These are phyloP conservation scores for Linnemannia elongata DNA, from an alignment of 192 early-diverging fungal species.

Conservation along the genomic window DNA sequence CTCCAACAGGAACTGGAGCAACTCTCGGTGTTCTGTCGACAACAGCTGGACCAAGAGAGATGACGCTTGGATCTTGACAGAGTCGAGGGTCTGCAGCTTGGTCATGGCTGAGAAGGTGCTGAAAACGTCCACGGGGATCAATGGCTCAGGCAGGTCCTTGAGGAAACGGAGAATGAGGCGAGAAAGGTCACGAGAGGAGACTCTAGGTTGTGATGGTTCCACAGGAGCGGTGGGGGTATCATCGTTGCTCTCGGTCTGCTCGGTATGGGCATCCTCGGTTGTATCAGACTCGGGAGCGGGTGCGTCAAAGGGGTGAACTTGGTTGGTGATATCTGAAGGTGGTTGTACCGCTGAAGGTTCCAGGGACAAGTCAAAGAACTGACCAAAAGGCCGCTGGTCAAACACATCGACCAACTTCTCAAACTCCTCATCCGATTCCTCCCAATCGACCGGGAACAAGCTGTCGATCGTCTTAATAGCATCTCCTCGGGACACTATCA, in stretches of 20 bases:
- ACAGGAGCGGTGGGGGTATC: not conserved
- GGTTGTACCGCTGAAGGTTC: too few species aligned
- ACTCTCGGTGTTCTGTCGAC: slow-evolving; percentile 3
- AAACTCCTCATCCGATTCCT: slow-evolving; percentile 2
- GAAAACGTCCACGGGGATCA: slow-evolving; percentile 26
- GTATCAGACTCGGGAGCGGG: not conserved
- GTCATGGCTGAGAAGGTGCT: slow-evolving; percentile 13
- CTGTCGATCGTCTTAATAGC: not conserved
- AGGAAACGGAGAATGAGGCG: slow-evolving; percentile 33
- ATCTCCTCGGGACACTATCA: slow-evolving; percentile 1
- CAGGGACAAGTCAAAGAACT: slow-evolving; percentile 4
- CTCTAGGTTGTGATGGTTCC: not conserved
- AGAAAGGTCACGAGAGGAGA: slow-evolving; percentile 15
- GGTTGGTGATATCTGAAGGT: not conserved
- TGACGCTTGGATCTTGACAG: slow-evolving; percentile 16
- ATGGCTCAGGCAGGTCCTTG: slow-evolving; percentile 14
- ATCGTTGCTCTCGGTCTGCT: not conserved
- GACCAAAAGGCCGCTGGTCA: slow-evolving; percentile 28
- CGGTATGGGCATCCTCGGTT: not conserved
- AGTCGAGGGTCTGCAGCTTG: slow-evolving; percentile 20
- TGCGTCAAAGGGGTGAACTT: not conserved
- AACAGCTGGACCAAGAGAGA: slow-evolving; percentile 19
- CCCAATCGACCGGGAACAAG: slow-evolving; percentile 15
- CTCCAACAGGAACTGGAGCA: slow-evolving; percentile 33
- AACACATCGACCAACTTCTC: slow-evolving; percentile 13